phyloP scores from a whole-genome alignment of 495 filamentous ascomycete species.

The Clavariopsis aquatica region DNA sequence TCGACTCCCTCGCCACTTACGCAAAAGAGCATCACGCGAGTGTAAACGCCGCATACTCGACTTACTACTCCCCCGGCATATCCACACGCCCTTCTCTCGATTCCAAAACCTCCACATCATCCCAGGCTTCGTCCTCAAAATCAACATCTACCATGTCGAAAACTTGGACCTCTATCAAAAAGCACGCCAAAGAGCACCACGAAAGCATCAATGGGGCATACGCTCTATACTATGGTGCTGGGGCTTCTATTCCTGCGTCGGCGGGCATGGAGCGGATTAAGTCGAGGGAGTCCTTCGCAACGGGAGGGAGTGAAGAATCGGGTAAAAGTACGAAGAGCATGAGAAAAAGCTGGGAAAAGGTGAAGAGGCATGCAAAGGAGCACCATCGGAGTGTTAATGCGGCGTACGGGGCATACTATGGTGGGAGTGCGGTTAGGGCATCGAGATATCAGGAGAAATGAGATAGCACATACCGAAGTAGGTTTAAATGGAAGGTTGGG shows the following conservation, averaged over 20 bases:
- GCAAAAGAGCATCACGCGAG: conserved; percentile 9
- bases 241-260: neutral
- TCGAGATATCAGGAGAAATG: neutral
- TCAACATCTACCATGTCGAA: conserved; percentile 4
- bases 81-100: conserved; percentile 8
- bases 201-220: conserved; percentile 11
- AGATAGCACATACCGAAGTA: too few relatives aligned
- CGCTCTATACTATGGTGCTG: conserved; percentile 8
- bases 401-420: conserved; percentile 7
- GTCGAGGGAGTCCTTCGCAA: neutral
- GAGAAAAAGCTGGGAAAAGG: neutral
- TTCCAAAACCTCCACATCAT: neutral
- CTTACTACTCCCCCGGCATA: conserved; percentile 3
- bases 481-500: too few relatives aligned
- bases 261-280: neutral
- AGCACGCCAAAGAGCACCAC: conserved; percentile 16
- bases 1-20: neutral
- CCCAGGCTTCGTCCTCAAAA: neutral
- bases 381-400: conserved; percentile 18
- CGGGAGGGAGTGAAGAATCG: neutral
- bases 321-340: neutral
- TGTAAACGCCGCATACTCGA: conserved; percentile 16
- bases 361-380: conserved; percentile 10
- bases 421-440: neutral
- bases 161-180: conserved; percentile 13